A percentile compares a stretch with the other conserved stretches of the same genome.
Conservation (phyloP, 2,329 filamentous ascomycete species). For the Colletotrichum incanum region DNA sequence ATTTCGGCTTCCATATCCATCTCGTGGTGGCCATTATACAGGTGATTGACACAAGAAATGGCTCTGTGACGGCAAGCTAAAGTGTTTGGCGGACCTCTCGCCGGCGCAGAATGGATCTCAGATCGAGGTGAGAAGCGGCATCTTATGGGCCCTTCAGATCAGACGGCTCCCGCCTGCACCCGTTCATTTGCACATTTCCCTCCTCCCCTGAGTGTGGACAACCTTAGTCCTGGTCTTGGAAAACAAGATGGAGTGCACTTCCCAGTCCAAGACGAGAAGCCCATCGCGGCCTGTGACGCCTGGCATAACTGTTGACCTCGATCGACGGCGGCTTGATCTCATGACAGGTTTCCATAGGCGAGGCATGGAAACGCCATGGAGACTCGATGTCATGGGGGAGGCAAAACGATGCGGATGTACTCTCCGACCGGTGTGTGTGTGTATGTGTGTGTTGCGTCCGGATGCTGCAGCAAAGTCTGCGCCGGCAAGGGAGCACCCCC, state of each 20-base stretch:
- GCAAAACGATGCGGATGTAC: constrained; percentile 17
- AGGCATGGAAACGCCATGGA: constrained; percentile 20
- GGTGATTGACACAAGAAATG: not conserved
- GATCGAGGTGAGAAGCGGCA: constrained; percentile 36
- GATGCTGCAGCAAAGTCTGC: constrained; percentile 22
- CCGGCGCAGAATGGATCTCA: constrained; percentile 26
- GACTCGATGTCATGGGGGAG: constrained; percentile 30
- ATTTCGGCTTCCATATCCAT: constrained; percentile 17
- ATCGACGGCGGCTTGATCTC: constrained; percentile 20
- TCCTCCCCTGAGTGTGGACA: not conserved
- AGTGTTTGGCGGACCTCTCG: constrained; percentile 25
- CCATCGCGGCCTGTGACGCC: constrained; percentile 4
- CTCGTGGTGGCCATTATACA: not conserved
- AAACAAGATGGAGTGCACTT: not conserved
- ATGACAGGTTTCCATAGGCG: constrained; percentile 11
- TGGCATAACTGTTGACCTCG: constrained; percentile 12
- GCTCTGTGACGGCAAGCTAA: constrained; percentile 3
- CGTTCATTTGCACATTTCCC: constrained; percentile 6
- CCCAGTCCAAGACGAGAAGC: not conserved
- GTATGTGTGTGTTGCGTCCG: not conserved
- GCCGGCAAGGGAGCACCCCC: constrained; percentile 10
- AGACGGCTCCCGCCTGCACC: constrained; percentile 26
- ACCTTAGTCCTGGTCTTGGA: not conserved
- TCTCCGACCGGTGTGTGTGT: constrained; percentile 15
- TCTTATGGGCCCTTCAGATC: constrained; percentile 27